Base-by-base conservation (phyloP, 1,284 basidiomycete species). In the Heterobasidion irregulare region DNA sequence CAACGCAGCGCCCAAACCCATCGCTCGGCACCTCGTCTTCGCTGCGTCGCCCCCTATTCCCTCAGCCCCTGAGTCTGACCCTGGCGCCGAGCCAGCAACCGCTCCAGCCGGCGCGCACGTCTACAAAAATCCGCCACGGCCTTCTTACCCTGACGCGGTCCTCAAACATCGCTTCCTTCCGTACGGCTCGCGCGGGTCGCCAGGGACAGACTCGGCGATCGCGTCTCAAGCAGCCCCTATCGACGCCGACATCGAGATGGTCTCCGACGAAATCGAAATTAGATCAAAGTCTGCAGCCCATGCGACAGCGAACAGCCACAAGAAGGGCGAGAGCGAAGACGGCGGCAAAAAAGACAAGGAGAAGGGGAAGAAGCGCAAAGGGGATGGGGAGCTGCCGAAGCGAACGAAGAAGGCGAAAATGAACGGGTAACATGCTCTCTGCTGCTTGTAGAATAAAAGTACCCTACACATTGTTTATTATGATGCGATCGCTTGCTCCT, bases 161-260 rank as follows among this genome's bases (percentile, higher is more conserved):
- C 72, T 89, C 41, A 88, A 72, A 55, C 85, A 88, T 61, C 66
- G 71, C 1, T 89, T 86, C 66, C 65, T 78, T 58, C 86, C 86
- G 0, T 78, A 77, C 34, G 86, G 86, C 0, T 68, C 66, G 9
- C 52, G 55, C 1, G 61, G 59, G 36, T 58, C 58, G 15, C 57
- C 54, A 44, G 50, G 56, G 12, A 56, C 53, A 6, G 53, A 32
- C 2, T 45, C 36, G 18, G 55, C 47, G 41, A 57, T 57, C 5
- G 19, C 52, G 15, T 63, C 66, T 63, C 63, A 65, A 26, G 58
- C 66, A 16, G 66, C 66, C n/a, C 47, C 53, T n/a, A 54, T 50
- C 7, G 16, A 49, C 13, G 18, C 41, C 9, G 45, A 47, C 18
- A 13, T 12, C n/a, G 47, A 19, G 18, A 33, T 48, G 47, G 26